phyloP scores from a whole-genome alignment of 2,329 filamentous ascomycete genomes.

The Calonectria hongkongensis region DNA sequence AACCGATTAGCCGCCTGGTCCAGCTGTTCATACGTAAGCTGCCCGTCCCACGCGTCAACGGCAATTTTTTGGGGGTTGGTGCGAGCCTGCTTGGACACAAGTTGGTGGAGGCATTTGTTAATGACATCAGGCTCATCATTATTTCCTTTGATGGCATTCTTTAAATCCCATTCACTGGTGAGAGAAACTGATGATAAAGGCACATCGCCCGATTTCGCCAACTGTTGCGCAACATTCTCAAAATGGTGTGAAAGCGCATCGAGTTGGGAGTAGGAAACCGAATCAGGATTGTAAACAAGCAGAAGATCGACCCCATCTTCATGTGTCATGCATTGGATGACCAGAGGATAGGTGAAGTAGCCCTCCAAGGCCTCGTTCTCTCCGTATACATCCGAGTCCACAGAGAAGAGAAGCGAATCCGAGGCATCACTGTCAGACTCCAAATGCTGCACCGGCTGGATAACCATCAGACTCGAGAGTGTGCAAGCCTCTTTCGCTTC shows the following conservation, averaged over 20 bases:
- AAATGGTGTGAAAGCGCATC: neutral
- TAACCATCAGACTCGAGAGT: slow-evolving; percentile 35
- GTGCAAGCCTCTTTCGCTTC: slow-evolving; percentile 23
- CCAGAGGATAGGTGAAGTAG: slow-evolving; percentile 53
- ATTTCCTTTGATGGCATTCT: slow-evolving; percentile 6
- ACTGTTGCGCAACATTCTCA: slow-evolving; percentile 12
- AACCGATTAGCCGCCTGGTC: slow-evolving; percentile 33
- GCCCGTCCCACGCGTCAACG: slow-evolving; percentile 53
- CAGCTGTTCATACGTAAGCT: slow-evolving; percentile 48
- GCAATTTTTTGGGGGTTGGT: slow-evolving; percentile 41
- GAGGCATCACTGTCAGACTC: neutral
- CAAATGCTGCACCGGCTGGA: slow-evolving; percentile 34
- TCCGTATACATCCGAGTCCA: slow-evolving; percentile 29
- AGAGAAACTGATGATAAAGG: neutral
- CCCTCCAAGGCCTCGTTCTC: slow-evolving; percentile 12
- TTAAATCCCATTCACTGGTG: neutral
- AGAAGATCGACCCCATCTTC: slow-evolving; percentile 41
- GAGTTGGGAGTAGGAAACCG: slow-evolving; percentile 41
- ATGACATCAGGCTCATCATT: neutral
- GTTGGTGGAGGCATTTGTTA: slow-evolving; percentile 1
- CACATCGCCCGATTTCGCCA: neutral
- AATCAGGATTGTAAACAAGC: slow-evolving; percentile 2
- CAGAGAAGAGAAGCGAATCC: neutral
- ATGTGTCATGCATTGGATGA: slow-evolving; percentile 33
- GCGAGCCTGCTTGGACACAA: slow-evolving; percentile 29